Evolutionary conservation across 345 rosid species (phyloP).

Genomic region (Lumnitzera racemosa): DNA sequence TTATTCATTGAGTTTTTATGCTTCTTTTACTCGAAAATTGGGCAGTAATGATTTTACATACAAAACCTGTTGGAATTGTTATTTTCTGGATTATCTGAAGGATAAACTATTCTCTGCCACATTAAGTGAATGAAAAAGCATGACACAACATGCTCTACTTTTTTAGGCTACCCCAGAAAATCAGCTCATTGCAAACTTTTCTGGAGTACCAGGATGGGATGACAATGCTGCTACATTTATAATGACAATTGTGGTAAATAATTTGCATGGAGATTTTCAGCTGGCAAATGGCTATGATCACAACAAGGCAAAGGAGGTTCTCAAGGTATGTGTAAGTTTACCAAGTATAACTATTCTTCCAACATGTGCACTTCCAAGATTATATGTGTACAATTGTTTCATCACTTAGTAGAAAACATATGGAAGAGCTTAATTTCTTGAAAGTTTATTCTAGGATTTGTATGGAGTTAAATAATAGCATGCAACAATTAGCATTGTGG

Average conservation of each 20-base stretch:
- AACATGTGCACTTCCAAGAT: no score
- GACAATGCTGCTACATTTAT: slow-evolving; percentile 63
- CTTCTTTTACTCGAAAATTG: no score
- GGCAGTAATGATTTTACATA: no score
- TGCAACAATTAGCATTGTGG: no score
- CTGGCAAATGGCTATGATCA: slow-evolving; percentile 61
- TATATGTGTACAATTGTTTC: background rate
- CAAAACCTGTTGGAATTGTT: no score
- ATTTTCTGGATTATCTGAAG: background rate
- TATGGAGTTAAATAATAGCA: no score
- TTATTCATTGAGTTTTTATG: no score
- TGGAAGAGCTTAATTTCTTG: background rate
- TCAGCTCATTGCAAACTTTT: slow-evolving; percentile 58
- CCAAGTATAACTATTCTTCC: background rate
- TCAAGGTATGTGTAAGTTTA: slow-evolving; percentile 31
- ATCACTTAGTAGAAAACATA: background rate
- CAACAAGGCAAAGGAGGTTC: slow-evolving; percentile 50
- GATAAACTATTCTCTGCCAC: background rate
- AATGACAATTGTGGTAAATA: slow-evolving; percentile 46
- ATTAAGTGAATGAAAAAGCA: background rate
- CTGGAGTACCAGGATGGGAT: slow-evolving; percentile 61
- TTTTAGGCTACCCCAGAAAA: slow-evolving; percentile 43
- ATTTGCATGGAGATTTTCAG: slow-evolving; percentile 74
- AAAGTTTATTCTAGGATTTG: no score
- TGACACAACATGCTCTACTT: slow-evolving; percentile 17